Base-by-base conservation (phyloP, 148 eudicot species). In the Camellia sinensis region DNA sequence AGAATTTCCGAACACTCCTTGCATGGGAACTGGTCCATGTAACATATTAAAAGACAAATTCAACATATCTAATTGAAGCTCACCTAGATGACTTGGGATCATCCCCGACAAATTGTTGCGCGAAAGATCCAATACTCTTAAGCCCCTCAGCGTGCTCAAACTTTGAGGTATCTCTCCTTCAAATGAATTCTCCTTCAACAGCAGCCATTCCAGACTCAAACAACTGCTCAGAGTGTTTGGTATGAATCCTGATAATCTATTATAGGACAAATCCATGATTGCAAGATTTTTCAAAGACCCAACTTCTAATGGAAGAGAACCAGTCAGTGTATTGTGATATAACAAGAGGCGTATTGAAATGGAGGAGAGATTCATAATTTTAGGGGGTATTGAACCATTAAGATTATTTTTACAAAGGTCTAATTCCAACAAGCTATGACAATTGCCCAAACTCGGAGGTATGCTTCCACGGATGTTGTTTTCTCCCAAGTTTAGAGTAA, bases 331-430 rank as follows among this genome's bases (percentile, higher is more conserved):
- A 73, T 73, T 73, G 62, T 73, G 76, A 10, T 61, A 8, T 37
- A 73, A 52, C 53, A 1, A 14, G 76, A 73, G 54, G n/a, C 54
- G 4, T n/a, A 56, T 15, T 73, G 62, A 52, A 56, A 56, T 52
- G 40, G 62, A 52, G 43, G 76, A 22, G 14, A 52, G 40, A 12
- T 18, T 53, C 62, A 53, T 52, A 53, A 73, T 11, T 53, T 22
- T 63, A 18, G 56, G n/a, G 18, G 83, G 84, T 66, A 84, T 81
- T 2, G 66, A 1, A 4, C 86, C 82, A 14, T 2, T 81, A 72
- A 84, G 52, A 48, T 48, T 48, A 7, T 48, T 48, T 5, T 48
- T 5, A 48, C 0, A 48, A 48, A 48, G 52, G 9, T 80, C 73
- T 0, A 84, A 57, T 0, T 0, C 1, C 7, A 69, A 12, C 74